These are phyloP conservation scores for Medicago truncatula DNA, from an alignment of 306 rosid genomes.

Conservation along the genomic window MtrunA17r5.0-ANR NC_053045.1:54009001-54009500, in stretches of 20 bases:
- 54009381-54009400: background rate
- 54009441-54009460: background rate
- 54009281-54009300: slow-evolving; percentile 36
- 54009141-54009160: slow-evolving; percentile 36
- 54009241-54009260: slow-evolving; percentile 39
- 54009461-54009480: background rate
- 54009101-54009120: slow-evolving; percentile 49
- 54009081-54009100: slow-evolving; percentile 19
- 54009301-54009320: slow-evolving; percentile 21
- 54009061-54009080: slow-evolving; percentile 40
- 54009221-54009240: slow-evolving; percentile 31
- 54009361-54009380: slow-evolving; percentile 14
- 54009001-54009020: slow-evolving; percentile 47
- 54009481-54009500: background rate
- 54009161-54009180: slow-evolving; percentile 10
- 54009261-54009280: slow-evolving; percentile 49
- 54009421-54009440: background rate
- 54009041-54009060: slow-evolving; percentile 48
- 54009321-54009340: slow-evolving; percentile 27
- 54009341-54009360: background rate
- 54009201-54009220: slow-evolving; percentile 11
- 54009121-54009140: slow-evolving; percentile 43
- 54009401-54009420: background rate
- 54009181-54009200: slow-evolving; percentile 29
- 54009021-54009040: slow-evolving; percentile 42